Conservation (phyloP, 768 basidiomycete species). For the Lactarius psammicola region DNA sequence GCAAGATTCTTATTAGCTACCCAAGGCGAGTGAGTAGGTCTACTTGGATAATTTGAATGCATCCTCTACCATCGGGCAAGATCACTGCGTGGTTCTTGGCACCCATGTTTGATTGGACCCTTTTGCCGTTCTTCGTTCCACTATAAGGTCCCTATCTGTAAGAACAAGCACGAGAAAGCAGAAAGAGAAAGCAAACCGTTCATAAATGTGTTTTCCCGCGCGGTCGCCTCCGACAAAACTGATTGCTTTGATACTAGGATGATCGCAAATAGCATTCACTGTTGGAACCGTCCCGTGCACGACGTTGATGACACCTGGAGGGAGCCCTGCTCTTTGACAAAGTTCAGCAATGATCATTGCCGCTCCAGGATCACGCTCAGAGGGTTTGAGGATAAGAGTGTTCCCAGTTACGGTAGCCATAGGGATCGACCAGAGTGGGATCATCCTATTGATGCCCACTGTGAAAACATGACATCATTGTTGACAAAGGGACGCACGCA, state of each 20-base stretch:
- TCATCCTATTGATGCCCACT: slow-evolving; percentile 59
- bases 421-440: slow-evolving; percentile 94
- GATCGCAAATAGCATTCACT: slow-evolving; percentile 92
- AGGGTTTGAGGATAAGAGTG: slow-evolving; percentile 91
- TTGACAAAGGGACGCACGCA: slow-evolving; percentile 51
- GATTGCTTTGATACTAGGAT: slow-evolving; percentile 88
- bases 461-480: background rate
- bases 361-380: slow-evolving; percentile 95
- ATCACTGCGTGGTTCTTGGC: slow-evolving; percentile 95
- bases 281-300: slow-evolving; percentile 89
- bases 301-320: slow-evolving; percentile 86
- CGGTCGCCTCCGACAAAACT: slow-evolving; percentile 94
- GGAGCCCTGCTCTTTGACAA: slow-evolving; percentile 81
- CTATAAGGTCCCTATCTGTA: slow-evolving; percentile 39
- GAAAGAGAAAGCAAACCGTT: slow-evolving; percentile 49
- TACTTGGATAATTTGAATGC: background rate
- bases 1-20: slow-evolving; percentile 91
- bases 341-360: slow-evolving; percentile 98
- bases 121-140: slow-evolving; percentile 83
- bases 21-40: slow-evolving; percentile 1
- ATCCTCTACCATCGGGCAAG: slow-evolving; percentile 82
- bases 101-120: slow-evolving; percentile 70
- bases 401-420: slow-evolving; percentile 90
- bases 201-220: slow-evolving; percentile 92
- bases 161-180: slow-evolving; percentile 1